phyloP scores from a whole-genome alignment of 2,329 filamentous ascomycete species.

The Alternaria sp. region DNA sequence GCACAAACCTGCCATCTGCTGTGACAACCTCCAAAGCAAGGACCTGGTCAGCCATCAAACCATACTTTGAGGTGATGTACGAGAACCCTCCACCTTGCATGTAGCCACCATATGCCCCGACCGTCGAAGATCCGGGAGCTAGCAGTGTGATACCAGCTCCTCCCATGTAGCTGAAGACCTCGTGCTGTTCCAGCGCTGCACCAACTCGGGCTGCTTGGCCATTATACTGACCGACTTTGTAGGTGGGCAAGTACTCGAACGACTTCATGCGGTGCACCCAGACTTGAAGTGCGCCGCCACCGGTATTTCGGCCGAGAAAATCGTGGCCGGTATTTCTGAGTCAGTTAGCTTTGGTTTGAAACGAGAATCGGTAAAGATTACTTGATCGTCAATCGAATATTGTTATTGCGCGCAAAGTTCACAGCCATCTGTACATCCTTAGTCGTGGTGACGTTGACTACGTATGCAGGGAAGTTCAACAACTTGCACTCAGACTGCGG shows the following conservation, averaged over 20 bases:
- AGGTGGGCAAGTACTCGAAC: conserved; percentile 34
- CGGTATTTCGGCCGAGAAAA: conserved; percentile 36
- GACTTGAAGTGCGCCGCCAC: conserved; percentile 38
- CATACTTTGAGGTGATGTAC: conserved; percentile 55
- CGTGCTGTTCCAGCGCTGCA: conserved; percentile 34
- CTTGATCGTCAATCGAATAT: conserved; percentile 44
- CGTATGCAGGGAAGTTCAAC: conserved; percentile 32
- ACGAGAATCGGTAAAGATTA: too few relatives aligned
- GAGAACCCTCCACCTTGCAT: conserved; percentile 62
- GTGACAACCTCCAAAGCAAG: conserved; percentile 37
- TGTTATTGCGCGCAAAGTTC: conserved; percentile 43
- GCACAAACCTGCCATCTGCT: conserved; percentile 36
- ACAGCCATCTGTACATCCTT: conserved; percentile 39
- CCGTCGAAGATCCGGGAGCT: conserved; percentile 45
- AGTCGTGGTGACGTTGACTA: conserved; percentile 35
- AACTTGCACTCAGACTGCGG: conserved; percentile 30
- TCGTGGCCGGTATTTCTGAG: conserved; percentile 43
- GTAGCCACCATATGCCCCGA: conserved; percentile 56
- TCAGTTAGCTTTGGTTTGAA: conserved; percentile 18
- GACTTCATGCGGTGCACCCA: conserved; percentile 38
- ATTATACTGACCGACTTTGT: conserved; percentile 29
- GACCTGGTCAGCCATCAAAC: conserved; percentile 39
- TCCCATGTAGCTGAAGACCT: conserved; percentile 33
- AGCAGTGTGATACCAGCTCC: conserved; percentile 31
- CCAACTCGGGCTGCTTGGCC: conserved; percentile 38